Conservation (phyloP, 78 protist species). For the Trichosphaerium sp. region DNA sequence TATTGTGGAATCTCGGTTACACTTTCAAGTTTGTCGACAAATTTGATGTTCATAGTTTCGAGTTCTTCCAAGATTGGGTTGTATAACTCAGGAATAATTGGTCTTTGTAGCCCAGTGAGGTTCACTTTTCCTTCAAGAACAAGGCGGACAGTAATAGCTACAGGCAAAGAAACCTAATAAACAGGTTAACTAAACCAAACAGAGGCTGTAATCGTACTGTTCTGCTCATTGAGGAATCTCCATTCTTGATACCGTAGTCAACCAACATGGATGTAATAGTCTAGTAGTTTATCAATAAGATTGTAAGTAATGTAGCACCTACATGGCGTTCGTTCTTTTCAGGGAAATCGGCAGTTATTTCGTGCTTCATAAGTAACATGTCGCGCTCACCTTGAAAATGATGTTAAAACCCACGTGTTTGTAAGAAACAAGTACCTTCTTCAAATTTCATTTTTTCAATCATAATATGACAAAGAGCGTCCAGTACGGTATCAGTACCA, state of each 20-base stretch:
- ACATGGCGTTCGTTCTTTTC: conserved; percentile 15
- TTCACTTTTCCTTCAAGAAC: conserved; percentile 9
- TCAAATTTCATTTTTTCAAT: not conserved
- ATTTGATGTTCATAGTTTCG: conserved; percentile 1
- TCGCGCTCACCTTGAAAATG: conserved; percentile 2
- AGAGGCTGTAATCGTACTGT: no score
- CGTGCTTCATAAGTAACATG: conserved; percentile 39
- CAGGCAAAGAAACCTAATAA: conserved; percentile 15
- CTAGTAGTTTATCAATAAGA: no score
- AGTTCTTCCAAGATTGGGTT: conserved; percentile 17
- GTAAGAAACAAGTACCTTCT: not conserved
- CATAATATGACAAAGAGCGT: not conserved
- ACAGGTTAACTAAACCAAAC: no score
- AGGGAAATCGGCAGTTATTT: conserved; percentile 20
- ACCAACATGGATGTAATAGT: conserved; percentile 14
- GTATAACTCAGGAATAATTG: conserved; percentile 11
- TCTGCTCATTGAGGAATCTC: conserved; percentile 22
- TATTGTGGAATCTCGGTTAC: no score
- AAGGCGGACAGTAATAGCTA: conserved; percentile 5
- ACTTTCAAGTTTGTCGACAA: conserved; percentile 10
- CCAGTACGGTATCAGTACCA: not conserved
- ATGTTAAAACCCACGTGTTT: not conserved
- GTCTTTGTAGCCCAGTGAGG: conserved; percentile 6
- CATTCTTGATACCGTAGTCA: conserved; percentile 24
- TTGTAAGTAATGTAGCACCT: no score